Conservation (phyloP, 179 eudicot species). For the Dionaea muscipula region DNA sequence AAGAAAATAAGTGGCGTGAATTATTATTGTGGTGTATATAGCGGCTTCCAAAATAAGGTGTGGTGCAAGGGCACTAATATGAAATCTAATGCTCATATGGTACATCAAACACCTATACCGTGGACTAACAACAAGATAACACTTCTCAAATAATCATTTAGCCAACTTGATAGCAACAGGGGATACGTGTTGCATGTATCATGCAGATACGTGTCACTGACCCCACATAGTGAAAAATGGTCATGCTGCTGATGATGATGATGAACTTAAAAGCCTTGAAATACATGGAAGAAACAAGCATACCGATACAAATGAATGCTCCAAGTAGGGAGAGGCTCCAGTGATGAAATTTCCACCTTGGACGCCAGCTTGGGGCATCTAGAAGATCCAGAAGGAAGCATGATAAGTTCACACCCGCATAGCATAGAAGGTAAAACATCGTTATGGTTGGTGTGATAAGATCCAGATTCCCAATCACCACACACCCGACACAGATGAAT, state of each 20-base stretch:
- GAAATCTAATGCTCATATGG: not conserved
- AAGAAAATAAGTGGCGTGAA: no score
- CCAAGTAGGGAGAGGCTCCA: conserved; percentile 99
- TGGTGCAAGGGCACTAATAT: not conserved
- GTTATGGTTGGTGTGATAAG: conserved; percentile 89
- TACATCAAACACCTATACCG: not conserved
- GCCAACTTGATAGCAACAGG: not conserved
- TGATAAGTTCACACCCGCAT: conserved; percentile 93
- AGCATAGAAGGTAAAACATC: conserved; percentile 91
- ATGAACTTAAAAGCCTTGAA: not conserved
- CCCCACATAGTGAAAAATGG: no score
- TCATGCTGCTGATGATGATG: no score
- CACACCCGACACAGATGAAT: conserved; percentile 83
- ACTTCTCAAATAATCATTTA: not conserved
- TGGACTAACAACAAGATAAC: not conserved
- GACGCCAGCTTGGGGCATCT: conserved; percentile 99
- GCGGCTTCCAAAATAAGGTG: not conserved
- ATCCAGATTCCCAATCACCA: conserved; percentile 91
- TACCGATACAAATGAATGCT: conserved; percentile 85
- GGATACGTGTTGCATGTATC: not conserved
- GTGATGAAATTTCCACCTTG: conserved; percentile 97
- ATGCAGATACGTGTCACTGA: no score
- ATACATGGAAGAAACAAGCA: conserved; percentile 8
- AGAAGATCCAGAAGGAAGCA: conserved; percentile 95
- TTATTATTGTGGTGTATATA: no score